Evolutionary conservation across 306 rosid species (phyloP).

Genomic region (Sicyos edulis): DNA sequence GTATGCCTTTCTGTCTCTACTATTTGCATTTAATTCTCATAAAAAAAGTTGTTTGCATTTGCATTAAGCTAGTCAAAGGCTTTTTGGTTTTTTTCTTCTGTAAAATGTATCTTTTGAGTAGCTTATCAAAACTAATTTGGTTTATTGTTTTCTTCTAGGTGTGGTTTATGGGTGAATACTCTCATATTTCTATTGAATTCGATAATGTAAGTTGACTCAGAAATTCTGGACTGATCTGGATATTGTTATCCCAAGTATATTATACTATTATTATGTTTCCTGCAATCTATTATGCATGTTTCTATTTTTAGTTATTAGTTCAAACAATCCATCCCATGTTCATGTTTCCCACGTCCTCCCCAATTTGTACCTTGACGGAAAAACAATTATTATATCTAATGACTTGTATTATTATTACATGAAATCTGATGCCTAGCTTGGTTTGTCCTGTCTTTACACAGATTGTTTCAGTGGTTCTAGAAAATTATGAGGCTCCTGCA

Average conservation of each 20-base stretch:
- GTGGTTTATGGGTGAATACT: constrained; percentile 87
- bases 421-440: constrained; percentile 7
- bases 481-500: constrained; percentile 56
- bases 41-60: neutral
- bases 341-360: neutral
- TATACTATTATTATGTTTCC: neutral
- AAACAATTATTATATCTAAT: neutral
- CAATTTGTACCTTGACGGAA: neutral
- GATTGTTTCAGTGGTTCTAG: constrained; percentile 85
- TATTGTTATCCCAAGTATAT: constrained; percentile 10
- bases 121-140: constrained; percentile 8
- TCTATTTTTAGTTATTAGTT: neutral
- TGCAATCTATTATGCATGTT: neutral
- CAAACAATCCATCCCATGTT: neutral
- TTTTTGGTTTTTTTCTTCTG: neutral
- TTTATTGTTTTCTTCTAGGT: constrained; percentile 52
- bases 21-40: neutral
- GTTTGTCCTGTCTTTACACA: constrained; percentile 30
- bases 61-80: neutral
- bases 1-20: constrained; percentile 39
- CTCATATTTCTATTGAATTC: constrained; percentile 76
- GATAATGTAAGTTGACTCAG: constrained; percentile 58
- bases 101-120: neutral
- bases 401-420: neutral
- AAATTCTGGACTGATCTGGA: constrained; percentile 25